These are phyloP conservation scores for Fraxinus ornus DNA, from an alignment of 305 asterid species.

Conservation along the genomic window DNA sequence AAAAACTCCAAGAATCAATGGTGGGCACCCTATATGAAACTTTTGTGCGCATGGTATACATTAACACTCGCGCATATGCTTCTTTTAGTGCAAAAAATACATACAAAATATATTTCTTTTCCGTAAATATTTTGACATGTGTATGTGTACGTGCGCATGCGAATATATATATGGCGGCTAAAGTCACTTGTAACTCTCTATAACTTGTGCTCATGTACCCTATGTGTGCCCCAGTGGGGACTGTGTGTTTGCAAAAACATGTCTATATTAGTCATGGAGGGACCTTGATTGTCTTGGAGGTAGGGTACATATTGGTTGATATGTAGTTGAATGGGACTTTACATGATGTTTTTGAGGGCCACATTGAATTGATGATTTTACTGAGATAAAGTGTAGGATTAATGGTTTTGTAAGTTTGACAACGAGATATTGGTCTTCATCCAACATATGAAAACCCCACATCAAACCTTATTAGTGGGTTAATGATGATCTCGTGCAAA, in stretches of 20 bases:
- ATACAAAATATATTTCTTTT: neutral
- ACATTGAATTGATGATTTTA: neutral
- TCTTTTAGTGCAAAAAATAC: slow-evolving; percentile 32
- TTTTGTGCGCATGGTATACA: slow-evolving; percentile 46
- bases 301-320: slow-evolving; percentile 34
- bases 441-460: neutral
- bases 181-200: slow-evolving; percentile 40
- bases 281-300: slow-evolving; percentile 31
- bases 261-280: slow-evolving; percentile 28
- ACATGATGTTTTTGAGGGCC: slow-evolving; percentile 10
- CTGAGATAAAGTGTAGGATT: neutral
- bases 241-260: slow-evolving; percentile 32
- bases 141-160: slow-evolving; percentile 37
- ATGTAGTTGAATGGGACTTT: slow-evolving; percentile 36
- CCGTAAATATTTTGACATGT: neutral
- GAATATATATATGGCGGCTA: slow-evolving; percentile 50
- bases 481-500: neutral
- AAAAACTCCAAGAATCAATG: slow-evolving; percentile 18
- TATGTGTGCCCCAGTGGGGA: slow-evolving; percentile 44
- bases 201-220: slow-evolving; percentile 38
- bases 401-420: neutral
- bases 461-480: neutral
- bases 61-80: slow-evolving; percentile 34
- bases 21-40: slow-evolving; percentile 39
- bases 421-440: neutral